Percentiles rank a stretch among this genome's conserved stretches.
Conservation (phyloP, 2,329 filamentous ascomycete genomes). For the Phyllosticta paracitricarpa region DNA sequence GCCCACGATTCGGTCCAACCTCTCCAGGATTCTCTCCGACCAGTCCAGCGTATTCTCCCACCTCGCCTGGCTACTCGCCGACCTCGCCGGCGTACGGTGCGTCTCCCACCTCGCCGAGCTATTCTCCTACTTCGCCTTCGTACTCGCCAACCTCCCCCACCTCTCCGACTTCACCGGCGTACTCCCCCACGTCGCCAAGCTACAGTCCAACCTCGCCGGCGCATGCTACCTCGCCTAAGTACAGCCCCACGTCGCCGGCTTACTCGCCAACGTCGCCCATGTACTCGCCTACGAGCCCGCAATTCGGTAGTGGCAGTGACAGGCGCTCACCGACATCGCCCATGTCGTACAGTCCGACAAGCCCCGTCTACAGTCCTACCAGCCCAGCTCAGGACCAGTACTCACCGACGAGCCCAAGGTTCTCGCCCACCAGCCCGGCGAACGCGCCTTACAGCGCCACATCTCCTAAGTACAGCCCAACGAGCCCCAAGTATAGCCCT, state of each 20-base stretch:
- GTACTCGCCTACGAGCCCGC: conserved; percentile 46
- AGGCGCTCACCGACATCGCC: conserved; percentile 44
- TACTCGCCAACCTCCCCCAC: conserved; percentile 66
- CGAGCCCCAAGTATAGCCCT: conserved; percentile 34
- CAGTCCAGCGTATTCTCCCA: conserved; percentile 60
- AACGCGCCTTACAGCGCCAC: conserved; percentile 27
- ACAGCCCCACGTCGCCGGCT: conserved; percentile 50
- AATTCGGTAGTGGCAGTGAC: conserved; percentile 25
- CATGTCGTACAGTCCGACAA: conserved; percentile 62
- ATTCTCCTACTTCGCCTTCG: conserved; percentile 51
- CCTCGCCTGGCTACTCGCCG: conserved; percentile 48
- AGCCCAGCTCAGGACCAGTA: conserved; percentile 47
- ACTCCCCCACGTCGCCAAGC: conserved; percentile 42
- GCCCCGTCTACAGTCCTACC: conserved; percentile 45
- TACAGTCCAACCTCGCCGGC: conserved; percentile 40
- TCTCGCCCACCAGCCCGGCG: conserved; percentile 26
- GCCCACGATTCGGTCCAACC: conserved; percentile 35
- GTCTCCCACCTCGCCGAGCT: conserved; percentile 45
- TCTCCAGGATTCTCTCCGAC: conserved; percentile 31
- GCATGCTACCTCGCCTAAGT: conserved; percentile 47
- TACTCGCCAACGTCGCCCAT: conserved; percentile 19
- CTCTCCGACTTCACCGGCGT: conserved; percentile 46
- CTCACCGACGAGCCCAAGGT: conserved; percentile 30
- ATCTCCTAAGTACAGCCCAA: conserved; percentile 37
- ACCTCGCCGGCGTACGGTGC: conserved; percentile 47